Evolutionary conservation across 257 asterid species (phyloP), one percentile per base, ranked within the genome.

Genomic region (Solanum tarapatanum): DNA sequence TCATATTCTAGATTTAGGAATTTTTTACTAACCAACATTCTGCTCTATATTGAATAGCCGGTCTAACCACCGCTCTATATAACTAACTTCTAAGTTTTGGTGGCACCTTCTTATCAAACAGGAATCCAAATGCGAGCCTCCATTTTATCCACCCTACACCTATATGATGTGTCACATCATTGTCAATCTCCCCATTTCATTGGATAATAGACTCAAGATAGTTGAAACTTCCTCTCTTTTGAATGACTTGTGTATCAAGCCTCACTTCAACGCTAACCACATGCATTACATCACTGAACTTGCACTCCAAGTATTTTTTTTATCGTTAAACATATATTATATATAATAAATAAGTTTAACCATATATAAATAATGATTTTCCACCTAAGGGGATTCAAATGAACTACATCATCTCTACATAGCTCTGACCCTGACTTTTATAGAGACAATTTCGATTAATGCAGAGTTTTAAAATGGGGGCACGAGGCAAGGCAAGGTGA

Each of bases 401-500:
- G 68, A 58, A 58, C 68, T 58, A 0, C 12, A 10, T 55, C 12
- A 0, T 1, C 5, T 58, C 24, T 7, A 58, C 68, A 21, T 21
- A 58, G 68, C 68, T 21, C 26, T 8, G 5, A 19, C 12, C 26
- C 26, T 21, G 12, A 58, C 24, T 58, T 58, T n/a, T 62, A 62
- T n/a, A 62, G 16, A 62, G 30, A 1, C 3, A 62, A n/a, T n/a
- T n/a, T 8, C 0, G 16, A n/a, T 62, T 10, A 62, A 2, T 62
- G 16, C 8, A n/a, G 14, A 4, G 16, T 2, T n/a, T 62, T n/a
- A 9, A 62, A 62, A 7, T 0, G 70, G 70, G 14, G 28, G 14
- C 1, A 4, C 11, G 6, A 8, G 2, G 24, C 9, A 23, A 17
- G 70, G 28, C 0, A 0, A 23, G 58, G 21, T 3, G 1, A 48